phyloP scores from a whole-genome alignment of 192 early-diverging fungal species.

The Coemansia sp. region DNA sequence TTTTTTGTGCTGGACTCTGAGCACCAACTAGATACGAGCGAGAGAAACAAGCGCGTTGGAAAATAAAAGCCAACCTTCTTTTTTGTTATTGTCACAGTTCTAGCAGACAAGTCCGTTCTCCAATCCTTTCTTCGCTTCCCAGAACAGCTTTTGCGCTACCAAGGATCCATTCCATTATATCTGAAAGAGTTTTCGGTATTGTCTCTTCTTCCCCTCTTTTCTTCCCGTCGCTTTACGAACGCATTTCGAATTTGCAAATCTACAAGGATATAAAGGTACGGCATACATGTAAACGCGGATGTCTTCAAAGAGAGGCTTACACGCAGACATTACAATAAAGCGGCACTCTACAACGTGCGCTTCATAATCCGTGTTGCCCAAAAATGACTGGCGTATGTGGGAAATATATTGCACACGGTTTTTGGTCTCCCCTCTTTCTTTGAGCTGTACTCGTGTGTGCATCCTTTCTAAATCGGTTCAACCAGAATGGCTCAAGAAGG shows the following conservation, averaged over 20 bases:
- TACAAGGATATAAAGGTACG: constrained; percentile 4
- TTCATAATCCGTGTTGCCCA: not conserved
- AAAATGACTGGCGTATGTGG: not conserved
- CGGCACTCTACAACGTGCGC: constrained; percentile 4
- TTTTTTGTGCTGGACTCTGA: too few species aligned
- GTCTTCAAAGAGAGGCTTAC: not conserved
- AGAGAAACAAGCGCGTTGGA: not conserved
- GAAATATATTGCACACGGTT: too few species aligned
- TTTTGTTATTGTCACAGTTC: not conserved
- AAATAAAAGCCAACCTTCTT: not conserved
- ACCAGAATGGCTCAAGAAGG: not conserved
- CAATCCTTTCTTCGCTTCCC: not conserved
- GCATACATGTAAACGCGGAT: not conserved
- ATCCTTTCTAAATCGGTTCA: not conserved
- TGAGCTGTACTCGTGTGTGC: not conserved
- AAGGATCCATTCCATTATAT: too few species aligned
- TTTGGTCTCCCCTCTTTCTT: not conserved
- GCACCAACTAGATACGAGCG: too few species aligned
- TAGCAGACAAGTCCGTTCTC: not conserved
- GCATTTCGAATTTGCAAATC: constrained; percentile 2
- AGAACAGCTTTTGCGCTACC: not conserved
- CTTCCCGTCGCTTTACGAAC: not conserved
- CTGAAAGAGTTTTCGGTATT: too few species aligned
- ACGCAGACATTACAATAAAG: constrained; percentile 2
- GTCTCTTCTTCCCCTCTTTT: not conserved